These are phyloP conservation scores for Podospora pseudoanserina DNA, from an alignment of 495 filamentous ascomycete species.

Conservation along the genomic window DNA sequence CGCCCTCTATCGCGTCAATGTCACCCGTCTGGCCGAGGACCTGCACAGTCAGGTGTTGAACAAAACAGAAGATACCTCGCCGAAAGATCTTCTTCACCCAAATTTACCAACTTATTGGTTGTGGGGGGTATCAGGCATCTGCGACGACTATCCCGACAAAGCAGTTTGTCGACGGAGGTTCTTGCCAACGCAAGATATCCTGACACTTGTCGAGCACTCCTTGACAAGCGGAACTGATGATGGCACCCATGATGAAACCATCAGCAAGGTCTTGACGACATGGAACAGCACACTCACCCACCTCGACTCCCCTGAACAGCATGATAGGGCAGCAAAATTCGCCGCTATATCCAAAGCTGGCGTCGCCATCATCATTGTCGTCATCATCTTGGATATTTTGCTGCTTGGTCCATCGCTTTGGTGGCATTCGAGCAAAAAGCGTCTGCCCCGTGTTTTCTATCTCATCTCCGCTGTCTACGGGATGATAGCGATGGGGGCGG, in stretches of 20 bases:
- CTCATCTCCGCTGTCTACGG: no score
- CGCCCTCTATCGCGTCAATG: not conserved
- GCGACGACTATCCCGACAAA: not conserved
- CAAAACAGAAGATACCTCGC: not conserved
- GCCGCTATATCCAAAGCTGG: not conserved
- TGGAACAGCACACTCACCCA: not conserved
- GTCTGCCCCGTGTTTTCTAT: no score
- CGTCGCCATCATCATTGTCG: not conserved
- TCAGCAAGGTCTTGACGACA: not conserved
- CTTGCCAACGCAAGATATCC: not conserved
- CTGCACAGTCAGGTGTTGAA: not conserved
- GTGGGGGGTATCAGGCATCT: not conserved
- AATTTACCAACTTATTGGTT: not conserved
- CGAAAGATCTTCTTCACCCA: not conserved
- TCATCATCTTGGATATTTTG: not conserved
- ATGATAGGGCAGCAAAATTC: not conserved
- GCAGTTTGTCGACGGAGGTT: not conserved
- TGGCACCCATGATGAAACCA: not conserved
- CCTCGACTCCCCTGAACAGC: not conserved
- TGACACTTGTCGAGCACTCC: not conserved
- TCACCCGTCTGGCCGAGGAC: not conserved
- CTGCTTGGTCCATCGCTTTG: not conserved
- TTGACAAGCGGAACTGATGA: not conserved
- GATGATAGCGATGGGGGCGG: no score
- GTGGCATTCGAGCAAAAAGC: not conserved